These are phyloP conservation scores for Gossypium rotundifolium DNA, from an alignment of 345 rosid species.

Conservation along the genomic window DNA sequence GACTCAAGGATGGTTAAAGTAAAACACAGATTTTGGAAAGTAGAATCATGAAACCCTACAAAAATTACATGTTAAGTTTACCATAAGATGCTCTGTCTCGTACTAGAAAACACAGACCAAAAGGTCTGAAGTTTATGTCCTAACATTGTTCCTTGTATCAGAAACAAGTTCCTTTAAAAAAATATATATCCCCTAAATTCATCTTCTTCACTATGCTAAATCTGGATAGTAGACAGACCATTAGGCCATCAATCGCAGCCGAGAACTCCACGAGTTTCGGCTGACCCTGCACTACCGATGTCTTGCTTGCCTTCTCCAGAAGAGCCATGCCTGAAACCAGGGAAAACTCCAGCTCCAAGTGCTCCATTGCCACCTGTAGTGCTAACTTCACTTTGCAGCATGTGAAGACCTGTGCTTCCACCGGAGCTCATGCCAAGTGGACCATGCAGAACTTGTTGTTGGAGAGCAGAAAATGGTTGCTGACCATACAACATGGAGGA, in stretches of 20 bases:
- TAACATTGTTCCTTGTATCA: slow-evolving; percentile 11
- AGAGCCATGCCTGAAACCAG: slow-evolving; percentile 54
- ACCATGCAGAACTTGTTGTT: slow-evolving; percentile 77
- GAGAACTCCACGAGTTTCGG: slow-evolving; percentile 83
- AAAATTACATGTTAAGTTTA: slow-evolving; percentile 35
- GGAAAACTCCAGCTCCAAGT: slow-evolving; percentile 56
- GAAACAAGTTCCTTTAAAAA: slow-evolving; percentile 1
- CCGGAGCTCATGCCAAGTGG: slow-evolving; percentile 89
- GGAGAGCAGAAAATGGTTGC: slow-evolving; percentile 69
- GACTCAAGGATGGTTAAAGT: too few relatives aligned
- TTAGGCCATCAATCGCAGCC: slow-evolving; percentile 2
- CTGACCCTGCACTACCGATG: slow-evolving; percentile 51
- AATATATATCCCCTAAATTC: not conserved
- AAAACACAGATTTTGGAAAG: not conserved
- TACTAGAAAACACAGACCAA: slow-evolving; percentile 19
- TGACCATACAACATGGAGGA: slow-evolving; percentile 86
- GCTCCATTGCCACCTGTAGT: slow-evolving; percentile 52
- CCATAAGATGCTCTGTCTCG: slow-evolving; percentile 23
- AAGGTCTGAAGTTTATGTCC: slow-evolving; percentile 13
- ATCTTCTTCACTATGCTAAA: slow-evolving; percentile 11
- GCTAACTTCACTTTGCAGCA: slow-evolving; percentile 51
- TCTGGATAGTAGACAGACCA: not conserved
- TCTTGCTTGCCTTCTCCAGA: slow-evolving; percentile 62
- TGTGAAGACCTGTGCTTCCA: slow-evolving; percentile 57
- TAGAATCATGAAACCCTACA: slow-evolving; percentile 20